Conservation (phyloP, 1,139 yeast species). For the Suhomyces yuchorum region DNA sequence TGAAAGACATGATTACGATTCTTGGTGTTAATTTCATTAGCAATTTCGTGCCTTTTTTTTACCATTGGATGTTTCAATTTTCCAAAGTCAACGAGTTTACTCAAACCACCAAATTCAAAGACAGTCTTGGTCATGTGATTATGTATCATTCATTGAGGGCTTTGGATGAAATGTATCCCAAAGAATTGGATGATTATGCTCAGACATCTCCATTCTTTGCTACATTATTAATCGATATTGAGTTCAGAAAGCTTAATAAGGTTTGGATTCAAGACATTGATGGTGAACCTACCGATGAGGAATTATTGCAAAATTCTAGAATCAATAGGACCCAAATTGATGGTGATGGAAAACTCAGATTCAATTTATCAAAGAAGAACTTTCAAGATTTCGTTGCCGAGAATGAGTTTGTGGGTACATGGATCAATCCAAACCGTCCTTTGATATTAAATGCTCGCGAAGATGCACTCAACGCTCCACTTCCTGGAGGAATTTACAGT, state of each 20-base stretch:
- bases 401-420: conserved; percentile 32
- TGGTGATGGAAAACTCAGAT: conserved; percentile 10
- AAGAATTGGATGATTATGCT: conserved; percentile 31
- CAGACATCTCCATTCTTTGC: conserved; percentile 27
- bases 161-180: conserved; percentile 35
- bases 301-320: conserved; percentile 15
- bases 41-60: conserved; percentile 51
- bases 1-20: conserved; percentile 33
- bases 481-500: conserved; percentile 6
- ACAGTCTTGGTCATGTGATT: conserved; percentile 39
- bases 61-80: conserved; percentile 43
- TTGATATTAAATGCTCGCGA: conserved; percentile 21
- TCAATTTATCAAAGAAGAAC: conserved; percentile 20
- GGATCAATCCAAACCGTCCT: conserved; percentile 40
- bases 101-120: conserved; percentile 26
- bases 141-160: conserved; percentile 29
- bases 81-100: conserved; percentile 17
- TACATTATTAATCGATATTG: conserved; percentile 31
- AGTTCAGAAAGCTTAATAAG: conserved; percentile 28
- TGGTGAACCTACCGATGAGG: conserved; percentile 22
- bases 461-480: not conserved
- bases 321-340: conserved; percentile 10
- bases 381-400: conserved; percentile 38
- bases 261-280: conserved; percentile 37
- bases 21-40: conserved; percentile 51